phyloP scores from a whole-genome alignment of 2,329 filamentous ascomycete species.

The Gyromitra esculenta region DNA sequence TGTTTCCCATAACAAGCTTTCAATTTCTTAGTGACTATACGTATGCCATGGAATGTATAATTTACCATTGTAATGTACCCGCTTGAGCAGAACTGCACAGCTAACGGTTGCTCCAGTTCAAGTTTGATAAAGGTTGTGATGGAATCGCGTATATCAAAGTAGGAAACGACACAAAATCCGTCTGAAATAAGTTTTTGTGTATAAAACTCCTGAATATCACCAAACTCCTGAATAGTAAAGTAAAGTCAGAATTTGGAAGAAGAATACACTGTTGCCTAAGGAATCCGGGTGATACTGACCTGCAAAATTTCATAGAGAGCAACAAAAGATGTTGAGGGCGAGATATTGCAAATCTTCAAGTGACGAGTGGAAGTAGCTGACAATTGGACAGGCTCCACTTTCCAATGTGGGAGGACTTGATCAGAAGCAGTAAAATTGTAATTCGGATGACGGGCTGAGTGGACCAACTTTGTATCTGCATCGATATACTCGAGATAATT shows the following conservation, averaged over 20 bases:
- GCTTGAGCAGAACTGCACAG: constrained; percentile 50
- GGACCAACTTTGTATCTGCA: neutral
- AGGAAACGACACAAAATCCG: constrained; percentile 51
- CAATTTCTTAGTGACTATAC: constrained; percentile 3
- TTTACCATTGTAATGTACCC: constrained; percentile 52
- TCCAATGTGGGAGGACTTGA: neutral
- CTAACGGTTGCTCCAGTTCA: constrained; percentile 38
- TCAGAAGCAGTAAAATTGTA: neutral
- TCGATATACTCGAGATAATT: constrained; percentile 4
- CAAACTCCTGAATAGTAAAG: constrained; percentile 36
- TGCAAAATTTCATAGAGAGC: constrained; percentile 41
- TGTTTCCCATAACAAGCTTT: constrained; percentile 46
- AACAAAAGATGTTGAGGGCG: constrained; percentile 22
- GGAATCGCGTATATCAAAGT: constrained; percentile 50
- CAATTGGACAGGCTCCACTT: constrained; percentile 7
- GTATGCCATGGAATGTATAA: neutral
- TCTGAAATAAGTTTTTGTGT: constrained; percentile 44
- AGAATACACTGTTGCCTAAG: neutral
- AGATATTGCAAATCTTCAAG: constrained; percentile 47
- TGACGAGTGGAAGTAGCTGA: constrained; percentile 27
- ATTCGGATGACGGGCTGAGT: neutral
- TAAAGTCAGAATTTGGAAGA: neutral
- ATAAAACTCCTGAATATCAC: constrained; percentile 52
- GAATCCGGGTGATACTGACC: constrained; percentile 3
- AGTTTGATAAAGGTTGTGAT: constrained; percentile 45